Evolutionary conservation across 2,329 filamentous ascomycete genomes (phyloP), one percentile per base, ranked within the genome.

Genomic region (Emydomyces testavorans): DNA sequence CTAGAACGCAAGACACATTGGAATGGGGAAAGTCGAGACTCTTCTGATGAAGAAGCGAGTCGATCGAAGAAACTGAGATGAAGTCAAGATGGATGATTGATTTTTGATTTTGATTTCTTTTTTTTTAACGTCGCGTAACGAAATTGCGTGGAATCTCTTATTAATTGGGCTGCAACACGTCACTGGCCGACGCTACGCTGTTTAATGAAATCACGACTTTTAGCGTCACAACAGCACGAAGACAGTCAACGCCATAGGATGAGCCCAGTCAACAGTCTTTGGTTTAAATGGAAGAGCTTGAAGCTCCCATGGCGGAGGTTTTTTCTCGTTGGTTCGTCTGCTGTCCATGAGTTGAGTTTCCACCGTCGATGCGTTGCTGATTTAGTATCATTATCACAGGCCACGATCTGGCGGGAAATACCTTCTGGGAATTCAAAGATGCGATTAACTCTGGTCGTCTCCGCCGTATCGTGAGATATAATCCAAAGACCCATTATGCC

Each of bases 341-440:
- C 41, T 6, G 6, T 46, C 26, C 4, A 21, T 23, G 18, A 29
- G n/a, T 8, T 37, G 26, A 23, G 21, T 26, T 46, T 21, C 36
- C 34, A 21, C 40, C 24, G 42, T 6, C 48, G 11, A 31, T 50
- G 32, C 26, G n/a, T n/a, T n/a, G n/a, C n/a, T n/a, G n/a, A n/a
- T n/a, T n/a, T n/a, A n/a, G n/a, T n/a, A n/a, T n/a, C n/a, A n/a
- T n/a, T n/a, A n/a, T n/a, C n/a, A n/a, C 57, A 79, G 78, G 78
- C 58, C 69, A 71, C 54, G 78, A 82, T 62, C 69, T 82, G 40
- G 61, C 71, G 16, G 78, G 78, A 52, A 82, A 82, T 63, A 81
- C 78, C 7, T 82, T 74, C 62, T 82, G 78, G 78, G 78, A 80
- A 58, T 81, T 82, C 63, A 76, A 75, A 58, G 77, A 80, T 58